phyloP scores from a whole-genome alignment of 345 rosid genomes.

The Mallotus nudiflorus region DNA sequence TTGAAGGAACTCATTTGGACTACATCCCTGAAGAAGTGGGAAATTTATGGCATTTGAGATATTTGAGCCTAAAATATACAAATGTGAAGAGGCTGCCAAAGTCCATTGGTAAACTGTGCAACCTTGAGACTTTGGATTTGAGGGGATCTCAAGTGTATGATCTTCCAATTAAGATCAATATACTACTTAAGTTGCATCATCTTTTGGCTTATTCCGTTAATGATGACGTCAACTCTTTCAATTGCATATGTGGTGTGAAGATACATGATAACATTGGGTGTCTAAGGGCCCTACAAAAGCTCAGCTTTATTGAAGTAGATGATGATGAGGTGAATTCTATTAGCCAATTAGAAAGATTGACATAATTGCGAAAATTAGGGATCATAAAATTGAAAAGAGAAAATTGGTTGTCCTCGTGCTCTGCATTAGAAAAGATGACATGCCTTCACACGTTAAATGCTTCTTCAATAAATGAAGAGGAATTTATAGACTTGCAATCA shows the following conservation, averaged over 20 bases:
- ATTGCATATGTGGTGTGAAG: not conserved
- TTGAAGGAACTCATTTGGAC: too few species aligned
- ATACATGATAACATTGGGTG: not conserved
- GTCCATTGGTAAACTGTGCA: constrained; percentile 14
- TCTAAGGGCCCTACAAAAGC: not conserved
- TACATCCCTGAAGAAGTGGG: constrained; percentile 13
- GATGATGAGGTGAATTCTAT: not conserved
- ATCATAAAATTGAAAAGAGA: not conserved
- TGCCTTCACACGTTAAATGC: not conserved
- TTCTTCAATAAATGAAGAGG: not conserved
- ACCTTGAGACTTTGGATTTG: constrained; percentile 19
- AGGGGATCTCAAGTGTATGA: not conserved
- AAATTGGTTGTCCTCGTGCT: not conserved
- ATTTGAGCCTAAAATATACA: not conserved
- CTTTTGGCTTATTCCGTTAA: not conserved
- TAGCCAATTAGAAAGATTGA: not conserved
- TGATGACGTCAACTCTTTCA: not conserved
- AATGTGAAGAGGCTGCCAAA: constrained; percentile 10
- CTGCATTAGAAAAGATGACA: not conserved
- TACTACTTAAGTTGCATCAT: not conserved
- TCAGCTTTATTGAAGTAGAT: not conserved
- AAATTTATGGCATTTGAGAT: constrained; percentile 12
- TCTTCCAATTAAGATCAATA: constrained; percentile 11
- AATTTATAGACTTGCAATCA: not conserved
- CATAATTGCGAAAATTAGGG: not conserved